Base-by-base conservation (phyloP, 108 stramenopile genomes). In the Phaeodactylum tricornutum region DNA sequence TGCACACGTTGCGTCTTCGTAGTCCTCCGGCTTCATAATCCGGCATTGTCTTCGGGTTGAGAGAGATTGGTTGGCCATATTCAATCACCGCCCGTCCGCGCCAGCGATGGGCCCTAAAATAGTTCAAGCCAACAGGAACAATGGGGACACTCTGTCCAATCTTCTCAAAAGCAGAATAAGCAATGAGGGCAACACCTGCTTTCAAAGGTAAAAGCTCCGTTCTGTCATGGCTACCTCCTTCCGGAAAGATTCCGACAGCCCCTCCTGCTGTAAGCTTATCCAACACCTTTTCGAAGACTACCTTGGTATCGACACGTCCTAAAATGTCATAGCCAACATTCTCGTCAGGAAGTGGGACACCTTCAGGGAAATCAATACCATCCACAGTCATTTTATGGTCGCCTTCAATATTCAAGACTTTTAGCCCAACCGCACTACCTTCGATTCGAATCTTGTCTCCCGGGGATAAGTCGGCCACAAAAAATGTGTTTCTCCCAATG, bases 151-250 rank as follows among this genome's bases (percentile, higher is more conserved):
- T 81, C 17, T 96, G 54, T 3, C 81, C 90, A 55, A 93, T 81
- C 56, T 92, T 73, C 50, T 94, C 94, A 27, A 94, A 57, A 15
- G 80, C 91, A 8, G 77, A 76, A 52, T 96, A 93, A 0, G 96
- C 98, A 72, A 99, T 96, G 21, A 97, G 55, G 12, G 96, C 95
- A 25, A 99, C 87, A 3, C 98, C 98, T 43, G 87, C 95, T 74
- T 99, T 99, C 45, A 99, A 79, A 0, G 98, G 98, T 6, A 99
- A 68, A 24, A 99, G 64, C 54, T 96, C 94, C 4, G 98, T 96
- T 38, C 95, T 62, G 56, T 99, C 98, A 65, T 99, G 98, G 42
- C 67, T 71, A n/a, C 98, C 98, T 2, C 96, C 98, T 61, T 99
- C 98, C 1, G 98, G 98, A 53, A 99, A 99, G 14, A 99, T 99